These are phyloP conservation scores for Filosporella fistucella DNA, from an alignment of 495 filamentous ascomycete genomes.

Conservation along the genomic window DNA sequence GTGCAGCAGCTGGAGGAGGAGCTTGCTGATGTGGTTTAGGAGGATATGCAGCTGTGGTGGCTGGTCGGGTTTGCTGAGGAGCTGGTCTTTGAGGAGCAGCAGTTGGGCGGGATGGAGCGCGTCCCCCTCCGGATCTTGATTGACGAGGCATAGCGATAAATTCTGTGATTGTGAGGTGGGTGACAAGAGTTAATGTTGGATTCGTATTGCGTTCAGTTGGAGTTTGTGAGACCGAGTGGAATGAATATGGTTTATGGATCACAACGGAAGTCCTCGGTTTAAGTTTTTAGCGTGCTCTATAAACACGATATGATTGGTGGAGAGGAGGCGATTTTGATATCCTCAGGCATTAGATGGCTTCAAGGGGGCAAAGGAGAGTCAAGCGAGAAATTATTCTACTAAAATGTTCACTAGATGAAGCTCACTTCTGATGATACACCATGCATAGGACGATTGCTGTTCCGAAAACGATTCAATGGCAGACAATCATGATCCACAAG, in stretches of 20 bases:
- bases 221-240: background rate
- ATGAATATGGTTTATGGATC: background rate
- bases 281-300: slow-evolving; percentile 1
- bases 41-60: slow-evolving; percentile 60
- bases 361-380: background rate
- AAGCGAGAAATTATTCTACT: too few relatives aligned
- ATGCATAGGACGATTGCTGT: too few relatives aligned
- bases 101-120: slow-evolving; percentile 64
- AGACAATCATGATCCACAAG: too few relatives aligned
- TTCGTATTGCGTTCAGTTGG: background rate
- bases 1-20: slow-evolving; percentile 34
- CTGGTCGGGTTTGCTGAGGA: slow-evolving; percentile 58
- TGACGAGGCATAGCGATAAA: slow-evolving; percentile 69
- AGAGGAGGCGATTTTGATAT: background rate
- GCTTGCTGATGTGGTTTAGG: too few relatives aligned
- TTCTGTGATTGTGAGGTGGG: background rate
- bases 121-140: slow-evolving; percentile 58
- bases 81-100: slow-evolving; percentile 56
- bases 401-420: too few relatives aligned
- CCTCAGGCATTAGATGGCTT: background rate
- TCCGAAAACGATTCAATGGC: too few relatives aligned
- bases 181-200: background rate
- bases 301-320: slow-evolving; percentile 1
- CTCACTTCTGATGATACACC: too few relatives aligned
- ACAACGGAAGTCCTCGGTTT: slow-evolving; percentile 9